Percentiles rank a stretch among this genome's conserved stretches.
Evolutionary conservation across 257 asterid genomes (phyloP).

Genomic region (Solanum paucissectum): DNA sequence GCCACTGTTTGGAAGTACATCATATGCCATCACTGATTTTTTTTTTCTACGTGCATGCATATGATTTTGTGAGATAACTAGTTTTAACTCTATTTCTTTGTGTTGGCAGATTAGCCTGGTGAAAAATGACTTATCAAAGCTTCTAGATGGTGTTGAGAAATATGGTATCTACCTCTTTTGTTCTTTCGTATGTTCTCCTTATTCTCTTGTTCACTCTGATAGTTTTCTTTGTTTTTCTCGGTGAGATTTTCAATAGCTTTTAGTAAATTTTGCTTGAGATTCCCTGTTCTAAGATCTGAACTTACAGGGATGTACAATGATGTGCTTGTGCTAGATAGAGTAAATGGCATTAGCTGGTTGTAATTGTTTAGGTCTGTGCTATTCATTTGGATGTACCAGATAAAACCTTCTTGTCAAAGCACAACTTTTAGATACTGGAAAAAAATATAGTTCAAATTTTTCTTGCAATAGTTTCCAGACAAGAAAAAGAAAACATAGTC

Average conservation of each 20-base stretch:
- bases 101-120: constrained; percentile 51
- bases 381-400: neutral
- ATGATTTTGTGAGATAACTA: neutral
- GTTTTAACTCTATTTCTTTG: neutral
- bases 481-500: neutral
- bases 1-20: neutral
- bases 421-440: neutral
- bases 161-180: constrained; percentile 39
- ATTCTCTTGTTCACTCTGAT: neutral
- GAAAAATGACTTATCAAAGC: constrained; percentile 69
- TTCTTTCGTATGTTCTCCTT: neutral
- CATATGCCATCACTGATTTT: neutral
- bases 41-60: neutral
- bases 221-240: neutral
- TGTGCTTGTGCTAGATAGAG: neutral
- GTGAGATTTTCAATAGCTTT: neutral
- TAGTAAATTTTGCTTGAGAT: neutral
- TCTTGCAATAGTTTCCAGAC: neutral
- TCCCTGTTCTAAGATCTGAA: neutral
- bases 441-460: neutral
- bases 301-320: neutral
- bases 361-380: neutral
- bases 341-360: neutral
- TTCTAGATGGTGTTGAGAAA: constrained; percentile 76
- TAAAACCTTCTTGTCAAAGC: neutral